Conservation (phyloP, 495 filamentous ascomycete genomes). For the Oidiodendron maius region DNA sequence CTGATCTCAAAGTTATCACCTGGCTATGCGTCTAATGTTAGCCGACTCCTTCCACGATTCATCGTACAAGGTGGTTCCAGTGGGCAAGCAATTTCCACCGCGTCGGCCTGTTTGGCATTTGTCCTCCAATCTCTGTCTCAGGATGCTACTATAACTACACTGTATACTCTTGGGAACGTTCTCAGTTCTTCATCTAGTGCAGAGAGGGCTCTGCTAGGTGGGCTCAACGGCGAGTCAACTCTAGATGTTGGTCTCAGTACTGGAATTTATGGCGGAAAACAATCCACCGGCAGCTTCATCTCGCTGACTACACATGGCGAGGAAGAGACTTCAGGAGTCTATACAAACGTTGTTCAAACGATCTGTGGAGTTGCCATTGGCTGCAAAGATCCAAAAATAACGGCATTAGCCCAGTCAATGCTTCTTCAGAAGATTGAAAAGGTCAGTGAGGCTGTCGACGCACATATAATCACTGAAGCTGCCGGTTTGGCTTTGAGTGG, state of each 20-base stretch:
- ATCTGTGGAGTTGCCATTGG: constrained; percentile 79
- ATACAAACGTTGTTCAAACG: constrained; percentile 78
- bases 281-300: constrained; percentile 67
- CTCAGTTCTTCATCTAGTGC: constrained; percentile 57
- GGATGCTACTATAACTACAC: constrained; percentile 87
- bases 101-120: constrained; percentile 74
- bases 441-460: constrained; percentile 68
- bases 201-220: constrained; percentile 29
- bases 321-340: constrained; percentile 65
- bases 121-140: constrained; percentile 76
- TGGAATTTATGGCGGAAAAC: constrained; percentile 44
- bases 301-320: constrained; percentile 66
- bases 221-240: constrained; percentile 25
- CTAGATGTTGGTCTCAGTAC: constrained; percentile 26
- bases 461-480: constrained; percentile 75
- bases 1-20: constrained; percentile 69
- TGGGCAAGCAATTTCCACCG: constrained; percentile 59
- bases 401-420: constrained; percentile 92
- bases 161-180: constrained; percentile 92
- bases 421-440: constrained; percentile 87
- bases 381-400: constrained; percentile 85
- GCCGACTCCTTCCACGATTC: constrained; percentile 75
- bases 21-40: constrained; percentile 65
- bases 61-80: constrained; percentile 73
- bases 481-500: constrained; percentile 70